phyloP scores from a whole-genome alignment of 2,329 filamentous ascomycete species.

The Cercospora zeina region DNA sequence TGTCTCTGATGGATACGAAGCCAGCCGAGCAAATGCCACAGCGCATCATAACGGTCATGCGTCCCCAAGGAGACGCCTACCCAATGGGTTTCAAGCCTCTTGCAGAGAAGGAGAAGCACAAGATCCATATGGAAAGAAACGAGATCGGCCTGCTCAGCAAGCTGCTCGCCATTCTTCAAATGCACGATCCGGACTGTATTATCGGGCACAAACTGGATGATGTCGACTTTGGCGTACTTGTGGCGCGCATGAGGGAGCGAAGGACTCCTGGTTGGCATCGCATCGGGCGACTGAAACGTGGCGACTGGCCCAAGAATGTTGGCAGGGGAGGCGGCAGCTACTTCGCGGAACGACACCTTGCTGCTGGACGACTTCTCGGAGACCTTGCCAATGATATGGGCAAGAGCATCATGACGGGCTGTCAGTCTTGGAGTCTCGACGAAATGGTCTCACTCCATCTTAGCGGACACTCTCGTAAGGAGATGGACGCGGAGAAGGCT shows the following conservation, averaged over 20 bases:
- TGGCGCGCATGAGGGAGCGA: conserved; percentile 83
- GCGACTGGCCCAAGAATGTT: conserved; percentile 83
- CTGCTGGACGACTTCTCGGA: conserved; percentile 85
- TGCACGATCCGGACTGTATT: conserved; percentile 88
- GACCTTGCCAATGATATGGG: conserved; percentile 95
- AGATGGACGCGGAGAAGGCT: conserved; percentile 84
- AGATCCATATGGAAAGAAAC: conserved; percentile 76
- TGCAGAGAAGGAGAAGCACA: conserved; percentile 70
- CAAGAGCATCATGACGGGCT: conserved; percentile 95
- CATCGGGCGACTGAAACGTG: conserved; percentile 80
- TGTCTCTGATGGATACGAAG: conserved; percentile 83
- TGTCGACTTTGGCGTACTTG: conserved; percentile 87
- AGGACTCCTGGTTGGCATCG: conserved; percentile 95
- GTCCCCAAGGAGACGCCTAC: conserved; percentile 71
- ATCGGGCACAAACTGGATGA: conserved; percentile 96
- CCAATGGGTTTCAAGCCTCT: conserved; percentile 84
- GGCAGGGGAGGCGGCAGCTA: conserved; percentile 84
- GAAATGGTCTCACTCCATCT: conserved; percentile 97
- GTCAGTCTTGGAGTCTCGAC: conserved; percentile 95
- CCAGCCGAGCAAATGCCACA: conserved; percentile 85
- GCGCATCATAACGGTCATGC: conserved; percentile 86
- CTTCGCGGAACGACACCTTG: conserved; percentile 87
- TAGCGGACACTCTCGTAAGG: conserved; percentile 69
- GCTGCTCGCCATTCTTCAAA: conserved; percentile 84
- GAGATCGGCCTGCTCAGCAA: conserved; percentile 83